Percentiles rank a stretch among this genome's conserved stretches.
phyloP scores from a whole-genome alignment of 177 flowering plant species.

The Telopea speciosissima region DNA sequence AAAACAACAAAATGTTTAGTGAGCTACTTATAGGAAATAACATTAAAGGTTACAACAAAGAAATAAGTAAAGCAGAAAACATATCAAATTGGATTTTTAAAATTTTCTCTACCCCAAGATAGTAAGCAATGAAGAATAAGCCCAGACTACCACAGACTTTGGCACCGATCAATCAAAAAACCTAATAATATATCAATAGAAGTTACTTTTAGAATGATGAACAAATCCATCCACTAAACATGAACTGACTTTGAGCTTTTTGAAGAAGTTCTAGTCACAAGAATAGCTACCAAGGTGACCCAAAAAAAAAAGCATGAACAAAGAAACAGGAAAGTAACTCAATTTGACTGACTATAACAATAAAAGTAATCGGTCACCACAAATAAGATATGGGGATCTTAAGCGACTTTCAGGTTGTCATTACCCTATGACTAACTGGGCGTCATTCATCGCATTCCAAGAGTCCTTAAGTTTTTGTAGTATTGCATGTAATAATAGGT shows the following conservation, averaged over 20 bases:
- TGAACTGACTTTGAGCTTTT: no score
- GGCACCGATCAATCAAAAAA: neutral
- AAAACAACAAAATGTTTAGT: neutral
- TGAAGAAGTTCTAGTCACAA: no score
- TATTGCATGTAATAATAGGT: no score
- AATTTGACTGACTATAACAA: neutral
- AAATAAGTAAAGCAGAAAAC: neutral
- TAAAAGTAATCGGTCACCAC: neutral
- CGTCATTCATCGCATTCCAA: no score
- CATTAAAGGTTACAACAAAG: neutral
- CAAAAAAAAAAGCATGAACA: neutral
- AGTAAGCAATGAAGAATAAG: neutral
- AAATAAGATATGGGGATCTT: neutral
- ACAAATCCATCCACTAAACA: no score
- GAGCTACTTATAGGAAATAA: neutral
- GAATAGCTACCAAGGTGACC: neutral
- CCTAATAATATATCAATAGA: no score
- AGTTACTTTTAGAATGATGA: no score
- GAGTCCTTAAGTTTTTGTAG: no score
- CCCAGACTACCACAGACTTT: neutral
- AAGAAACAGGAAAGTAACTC: neutral
- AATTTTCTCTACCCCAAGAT: neutral
- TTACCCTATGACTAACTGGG: no score
- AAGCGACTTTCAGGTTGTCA: no score
- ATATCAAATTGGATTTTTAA: neutral